phyloP scores from a whole-genome alignment of 2,329 filamentous ascomycete genomes.

The Fusarium palustre region DNA sequence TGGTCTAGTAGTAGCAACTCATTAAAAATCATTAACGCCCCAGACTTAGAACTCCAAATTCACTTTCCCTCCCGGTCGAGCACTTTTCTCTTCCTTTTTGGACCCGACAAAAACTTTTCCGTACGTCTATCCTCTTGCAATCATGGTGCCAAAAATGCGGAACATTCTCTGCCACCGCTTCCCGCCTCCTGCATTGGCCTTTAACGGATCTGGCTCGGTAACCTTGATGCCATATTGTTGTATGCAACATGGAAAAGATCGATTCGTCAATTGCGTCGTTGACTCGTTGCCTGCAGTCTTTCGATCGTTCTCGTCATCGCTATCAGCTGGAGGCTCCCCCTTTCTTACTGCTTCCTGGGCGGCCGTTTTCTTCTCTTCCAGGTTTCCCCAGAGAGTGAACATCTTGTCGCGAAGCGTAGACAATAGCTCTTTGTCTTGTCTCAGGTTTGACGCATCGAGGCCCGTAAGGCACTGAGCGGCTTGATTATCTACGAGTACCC shows the following conservation, averaged over 20 bases:
- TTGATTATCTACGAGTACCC: slow-evolving; percentile 74
- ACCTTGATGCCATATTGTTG: slow-evolving; percentile 74
- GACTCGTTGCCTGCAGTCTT: slow-evolving; percentile 1
- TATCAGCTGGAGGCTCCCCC: slow-evolving; percentile 55
- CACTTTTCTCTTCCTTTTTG: neutral
- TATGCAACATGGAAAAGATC: slow-evolving; percentile 77
- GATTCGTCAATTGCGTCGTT: slow-evolving; percentile 57
- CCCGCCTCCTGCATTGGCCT: slow-evolving; percentile 59
- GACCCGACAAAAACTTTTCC: neutral
- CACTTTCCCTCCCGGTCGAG: neutral
- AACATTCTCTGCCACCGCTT: slow-evolving; percentile 72
- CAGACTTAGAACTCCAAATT: neutral
- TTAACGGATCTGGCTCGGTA: slow-evolving; percentile 53
- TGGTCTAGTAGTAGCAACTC: slow-evolving; percentile 2
- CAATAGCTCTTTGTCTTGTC: slow-evolving; percentile 62
- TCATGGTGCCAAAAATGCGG: slow-evolving; percentile 73
- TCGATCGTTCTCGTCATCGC: slow-evolving; percentile 49
- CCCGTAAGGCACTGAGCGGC: slow-evolving; percentile 62
- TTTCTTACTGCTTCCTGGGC: slow-evolving; percentile 44
- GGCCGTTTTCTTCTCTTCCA: slow-evolving; percentile 69
- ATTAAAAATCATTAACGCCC: slow-evolving; percentile 7
- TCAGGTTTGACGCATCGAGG: slow-evolving; percentile 67
- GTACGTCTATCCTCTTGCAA: slow-evolving; percentile 49
- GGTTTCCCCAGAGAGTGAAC: slow-evolving; percentile 85
- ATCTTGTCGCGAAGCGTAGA: slow-evolving; percentile 73